These are phyloP conservation scores for Chalaropsis thielavioides DNA, from an alignment of 2,329 filamentous ascomycete species.

Conservation along the genomic window DNA sequence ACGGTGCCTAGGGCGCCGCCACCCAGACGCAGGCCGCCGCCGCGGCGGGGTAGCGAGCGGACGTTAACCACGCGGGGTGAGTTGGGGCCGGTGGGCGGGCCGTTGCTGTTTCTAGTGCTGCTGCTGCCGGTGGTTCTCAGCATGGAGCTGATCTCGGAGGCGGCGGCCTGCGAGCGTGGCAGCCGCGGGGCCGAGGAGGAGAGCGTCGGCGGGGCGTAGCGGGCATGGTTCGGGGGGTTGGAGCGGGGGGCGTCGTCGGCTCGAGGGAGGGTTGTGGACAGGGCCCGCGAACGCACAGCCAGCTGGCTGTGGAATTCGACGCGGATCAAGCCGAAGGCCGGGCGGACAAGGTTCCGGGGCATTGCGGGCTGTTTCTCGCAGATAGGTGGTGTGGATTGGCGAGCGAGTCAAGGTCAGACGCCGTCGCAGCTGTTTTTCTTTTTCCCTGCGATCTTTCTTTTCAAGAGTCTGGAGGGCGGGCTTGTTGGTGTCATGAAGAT, in stretches of 20 bases:
- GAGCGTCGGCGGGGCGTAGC: conserved; percentile 6
- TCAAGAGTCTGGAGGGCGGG: background rate
- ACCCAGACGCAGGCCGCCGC: conserved; percentile 20
- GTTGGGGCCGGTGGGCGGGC: conserved; percentile 9
- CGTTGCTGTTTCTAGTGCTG: background rate
- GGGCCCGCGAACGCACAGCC: conserved; percentile 17
- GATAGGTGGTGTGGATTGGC: background rate
- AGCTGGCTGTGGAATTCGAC: conserved; percentile 8
- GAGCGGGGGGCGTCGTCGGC: conserved; percentile 19
- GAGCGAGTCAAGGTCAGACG: background rate
- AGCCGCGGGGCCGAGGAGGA: conserved; percentile 19
- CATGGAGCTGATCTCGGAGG: conserved; percentile 25
- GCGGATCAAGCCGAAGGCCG: conserved; percentile 15
- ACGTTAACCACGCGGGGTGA: conserved; percentile 28
- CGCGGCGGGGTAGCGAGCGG: conserved; percentile 26
- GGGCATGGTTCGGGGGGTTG: background rate
- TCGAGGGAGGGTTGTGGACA: conserved; percentile 27
- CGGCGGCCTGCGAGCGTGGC: conserved; percentile 25
- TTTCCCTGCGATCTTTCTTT: background rate
- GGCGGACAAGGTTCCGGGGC: conserved; percentile 16
- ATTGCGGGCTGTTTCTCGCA: conserved; percentile 10
- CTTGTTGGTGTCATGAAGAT: background rate
- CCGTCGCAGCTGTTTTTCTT: background rate
- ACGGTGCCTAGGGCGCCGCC: conserved; percentile 17
- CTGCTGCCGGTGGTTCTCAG: conserved; percentile 10